Conservation (phyloP, 2,329 filamentous ascomycete species). For the Talaromyces sp. region DNA sequence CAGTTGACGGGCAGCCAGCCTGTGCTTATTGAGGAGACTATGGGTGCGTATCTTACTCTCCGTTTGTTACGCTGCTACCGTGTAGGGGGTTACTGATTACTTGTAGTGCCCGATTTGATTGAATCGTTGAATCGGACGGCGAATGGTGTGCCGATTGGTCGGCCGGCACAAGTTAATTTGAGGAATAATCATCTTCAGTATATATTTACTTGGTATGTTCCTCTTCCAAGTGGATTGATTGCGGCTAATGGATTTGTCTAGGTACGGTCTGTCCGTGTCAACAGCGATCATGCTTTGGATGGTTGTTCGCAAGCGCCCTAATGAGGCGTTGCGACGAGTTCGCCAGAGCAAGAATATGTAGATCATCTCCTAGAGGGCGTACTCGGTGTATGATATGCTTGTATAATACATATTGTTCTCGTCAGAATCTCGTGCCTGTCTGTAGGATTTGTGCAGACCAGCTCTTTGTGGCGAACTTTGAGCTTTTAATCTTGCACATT, state of each 20-base stretch:
- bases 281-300: conserved; percentile 96
- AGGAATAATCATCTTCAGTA: conserved; percentile 97
- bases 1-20: conserved; percentile 74
- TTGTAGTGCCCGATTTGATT: conserved; percentile 71
- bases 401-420: not conserved
- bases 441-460: not conserved
- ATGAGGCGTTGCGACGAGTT: conserved; percentile 68
- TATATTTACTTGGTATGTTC: conserved; percentile 90
- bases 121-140: conserved; percentile 70
- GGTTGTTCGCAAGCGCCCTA: conserved; percentile 82
- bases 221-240: not conserved
- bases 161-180: conserved; percentile 83
- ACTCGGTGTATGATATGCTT: conserved; percentile 14
- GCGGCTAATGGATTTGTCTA: conserved; percentile 36
- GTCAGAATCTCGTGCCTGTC: not conserved
- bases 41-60: conserved; percentile 57
- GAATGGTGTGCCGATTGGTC: conserved; percentile 84
- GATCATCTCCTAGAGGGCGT: conserved; percentile 22
- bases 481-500: not conserved
- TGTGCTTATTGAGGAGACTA: conserved; percentile 94
- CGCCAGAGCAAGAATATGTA: conserved; percentile 75
- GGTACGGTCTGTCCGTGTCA: conserved; percentile 80
- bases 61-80: not conserved
- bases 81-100: not conserved
- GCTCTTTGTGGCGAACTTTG: not conserved